Evolutionary conservation across 352 stramenopile species (phyloP), one percentile per base, ranked within the genome.

Genomic region (Globisporangium cystogenes): DNA sequence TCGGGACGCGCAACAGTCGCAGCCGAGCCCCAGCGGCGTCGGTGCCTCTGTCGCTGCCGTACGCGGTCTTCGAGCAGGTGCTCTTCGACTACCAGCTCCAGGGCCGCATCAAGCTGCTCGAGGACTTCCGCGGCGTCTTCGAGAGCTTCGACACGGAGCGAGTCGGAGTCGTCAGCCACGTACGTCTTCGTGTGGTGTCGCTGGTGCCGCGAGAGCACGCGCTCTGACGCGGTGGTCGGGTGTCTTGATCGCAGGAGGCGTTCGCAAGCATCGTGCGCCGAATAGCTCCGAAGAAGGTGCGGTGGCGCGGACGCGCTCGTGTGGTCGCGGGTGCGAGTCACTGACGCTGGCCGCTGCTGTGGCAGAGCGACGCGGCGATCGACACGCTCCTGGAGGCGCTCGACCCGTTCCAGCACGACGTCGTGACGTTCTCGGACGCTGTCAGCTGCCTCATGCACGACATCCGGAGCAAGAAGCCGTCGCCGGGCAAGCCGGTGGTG

Each of bases 381-480:
- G 62, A 67, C 39, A 64, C 53, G 11, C 57, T 92, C 7, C 20
- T 92, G 3, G 66, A 79, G 20, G 64, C 57, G 7, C 60, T 88
- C 27, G 82, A 92, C 55, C 82, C 82, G 4, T 82, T 78, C 24
- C 60, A 74, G 24, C 73, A 90, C 64, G 72, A 91, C 53, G 65
- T 77, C n/a, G 63, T 93, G 46, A 93, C 77, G 4, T 94, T 91
- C 57, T 87, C 75, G 7, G 79, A 92, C 44, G 64, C 70, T 45
- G 70, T 58, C 35, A 70, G 59, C 40, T 65, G 57, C 15, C 60
- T 79, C 33, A 50, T 79, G 53, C 55, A 46, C 5, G 67, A 74
- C 27, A 74, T 79, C 18, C 67, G 70, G 1, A 47, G 37, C 49
- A 70, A 55, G 35, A 43, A 49, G 26, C n/a, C 57, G 24, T 55